These are phyloP conservation scores for Parsonsia alboflavescens DNA, from an alignment of 257 asterid genomes.

Conservation along the genomic window DNA sequence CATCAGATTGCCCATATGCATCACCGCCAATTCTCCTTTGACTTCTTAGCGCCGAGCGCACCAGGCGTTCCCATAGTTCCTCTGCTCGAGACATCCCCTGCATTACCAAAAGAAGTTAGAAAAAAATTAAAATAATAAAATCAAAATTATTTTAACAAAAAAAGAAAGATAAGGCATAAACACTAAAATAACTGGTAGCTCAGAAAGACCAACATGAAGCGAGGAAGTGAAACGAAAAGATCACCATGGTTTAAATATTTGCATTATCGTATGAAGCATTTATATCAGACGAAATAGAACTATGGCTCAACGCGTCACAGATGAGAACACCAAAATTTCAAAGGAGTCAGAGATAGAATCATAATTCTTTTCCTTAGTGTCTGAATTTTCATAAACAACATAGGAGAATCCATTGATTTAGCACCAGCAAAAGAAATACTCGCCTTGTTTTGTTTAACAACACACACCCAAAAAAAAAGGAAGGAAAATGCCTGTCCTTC, in stretches of 20 bases:
- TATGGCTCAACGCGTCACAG: too few species aligned
- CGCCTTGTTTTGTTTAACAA: too few species aligned
- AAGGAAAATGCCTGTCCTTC: not conserved
- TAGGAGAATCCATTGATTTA: not conserved
- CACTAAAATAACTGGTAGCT: not conserved
- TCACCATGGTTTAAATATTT: not conserved
- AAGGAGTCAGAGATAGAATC: not conserved
- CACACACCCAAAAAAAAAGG: not conserved
- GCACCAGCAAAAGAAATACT: not conserved
- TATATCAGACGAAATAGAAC: not conserved
- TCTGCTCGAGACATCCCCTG: conserved; percentile 92
- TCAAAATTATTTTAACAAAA: not conserved
- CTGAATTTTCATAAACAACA: not conserved
- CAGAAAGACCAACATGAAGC: not conserved
- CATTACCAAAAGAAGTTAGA: not conserved
- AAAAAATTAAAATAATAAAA: too few species aligned
- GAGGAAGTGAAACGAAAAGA: not conserved
- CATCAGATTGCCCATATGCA: conserved; percentile 44
- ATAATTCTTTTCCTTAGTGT: not conserved
- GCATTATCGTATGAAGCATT: not conserved
- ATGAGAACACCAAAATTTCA: not conserved
- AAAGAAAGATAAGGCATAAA: not conserved
- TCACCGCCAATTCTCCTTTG: conserved; percentile 43
- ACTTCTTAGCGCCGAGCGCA: conserved; percentile 86
- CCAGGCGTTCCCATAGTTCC: conserved; percentile 91